Evolutionary conservation across 148 eudicot genomes (phyloP).

Genomic region (Hydrangea macrophylla): DNA sequence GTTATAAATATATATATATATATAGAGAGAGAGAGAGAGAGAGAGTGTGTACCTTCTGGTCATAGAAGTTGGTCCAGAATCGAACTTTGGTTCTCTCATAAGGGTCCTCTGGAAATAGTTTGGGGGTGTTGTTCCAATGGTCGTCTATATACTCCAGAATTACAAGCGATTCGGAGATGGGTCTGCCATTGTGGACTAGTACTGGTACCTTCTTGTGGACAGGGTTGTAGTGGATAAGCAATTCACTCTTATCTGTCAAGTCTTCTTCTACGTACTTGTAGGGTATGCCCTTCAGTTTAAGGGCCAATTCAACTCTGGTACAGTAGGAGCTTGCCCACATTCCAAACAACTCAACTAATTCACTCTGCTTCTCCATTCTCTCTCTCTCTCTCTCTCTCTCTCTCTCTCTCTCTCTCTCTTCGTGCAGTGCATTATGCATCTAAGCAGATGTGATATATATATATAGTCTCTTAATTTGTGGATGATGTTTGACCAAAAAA

Average conservation of each 20-base stretch:
- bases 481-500: too few relatives aligned
- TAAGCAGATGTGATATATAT: not conserved
- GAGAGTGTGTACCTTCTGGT: conserved; percentile 13
- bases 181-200: conserved; percentile 1
- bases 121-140: conserved; percentile 3
- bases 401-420: not conserved
- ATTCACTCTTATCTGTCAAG: conserved; percentile 4
- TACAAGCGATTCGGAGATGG: not conserved
- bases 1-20: too few relatives aligned
- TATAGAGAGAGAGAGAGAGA: too few relatives aligned
- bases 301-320: conserved; percentile 7
- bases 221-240: conserved; percentile 1
- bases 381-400: conserved; percentile 4
- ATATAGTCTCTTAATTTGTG: too few relatives aligned
- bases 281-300: conserved; percentile 9
- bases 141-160: conserved; percentile 9
- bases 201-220: conserved; percentile 11
- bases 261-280: not conserved
- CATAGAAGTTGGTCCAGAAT: conserved; percentile 12
- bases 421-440: not conserved
- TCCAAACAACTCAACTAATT: not conserved
- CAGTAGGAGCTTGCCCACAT: conserved; percentile 7
- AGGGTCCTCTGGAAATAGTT: conserved; percentile 8
- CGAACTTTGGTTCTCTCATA: conserved; percentile 2
- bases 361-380: conserved; percentile 12